Base-by-base conservation (phyloP, 2,329 filamentous ascomycete species). In the Amauroascus niger region DNA sequence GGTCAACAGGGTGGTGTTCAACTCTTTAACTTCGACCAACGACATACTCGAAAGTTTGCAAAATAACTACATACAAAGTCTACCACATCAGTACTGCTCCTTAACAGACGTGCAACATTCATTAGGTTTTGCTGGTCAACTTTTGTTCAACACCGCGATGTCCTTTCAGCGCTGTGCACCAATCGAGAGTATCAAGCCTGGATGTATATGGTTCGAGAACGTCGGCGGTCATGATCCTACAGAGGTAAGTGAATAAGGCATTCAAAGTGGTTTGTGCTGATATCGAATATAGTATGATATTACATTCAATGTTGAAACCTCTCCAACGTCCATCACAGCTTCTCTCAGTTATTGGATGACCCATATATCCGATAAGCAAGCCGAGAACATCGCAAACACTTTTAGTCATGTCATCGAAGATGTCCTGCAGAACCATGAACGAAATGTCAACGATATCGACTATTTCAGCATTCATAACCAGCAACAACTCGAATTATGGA, bases 1-100 rank as follows among this genome's bases (percentile, higher is more conserved):
- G 3, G 69, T 70, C 2, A 60, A 68, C 14, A 59, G 69, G 4
- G 44, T 70, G 6, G 58, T 57, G 28, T 54, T 70, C 2, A 54
- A 67, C 49, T 57, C 26, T 9, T 18, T 13, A 16, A 28, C 26
- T 2, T 14, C 37, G 2, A 22, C 20, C n/a, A 16, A 2, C 0
- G 72, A 78, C 33, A 81, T 76, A 54, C 66, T 84, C 4, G 71
- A 76, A 43, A 63, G 68, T 2, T 71, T 26, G 3, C 45, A 47
- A 22, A 47, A 33, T 20, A 26, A n/a, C 28, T 47, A 28, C 8
- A 14, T 47, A n/a, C 8, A 32, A 22, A 26, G 45, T 9, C 16
- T 47, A 28, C 45, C 45, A 13, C 26, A 33, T 14, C 45, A 47
- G 16, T 26, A 47, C 14, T 47, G 45, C 16, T 47, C 45, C n/a